Percentiles rank a stretch among this genome's conserved stretches.
Evolutionary conservation across 306 rosid species (phyloP).

Genomic region (Acacia acuminata): DNA sequence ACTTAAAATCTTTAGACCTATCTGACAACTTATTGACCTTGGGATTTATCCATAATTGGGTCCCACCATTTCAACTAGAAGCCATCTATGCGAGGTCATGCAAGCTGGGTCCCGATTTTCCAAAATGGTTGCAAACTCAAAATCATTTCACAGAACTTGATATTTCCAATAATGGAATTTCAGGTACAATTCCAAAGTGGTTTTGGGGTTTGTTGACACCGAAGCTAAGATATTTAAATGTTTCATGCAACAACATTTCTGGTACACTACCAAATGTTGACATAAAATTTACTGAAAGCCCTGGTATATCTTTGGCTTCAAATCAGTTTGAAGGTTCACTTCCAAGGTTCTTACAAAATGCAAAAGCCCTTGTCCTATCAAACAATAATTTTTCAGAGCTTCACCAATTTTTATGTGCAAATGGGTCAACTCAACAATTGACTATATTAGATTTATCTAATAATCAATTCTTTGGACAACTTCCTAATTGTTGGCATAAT

Average conservation of each 20-base stretch:
- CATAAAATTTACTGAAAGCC: not conserved
- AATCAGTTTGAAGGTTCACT: constrained; percentile 14
- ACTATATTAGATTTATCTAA: not conserved
- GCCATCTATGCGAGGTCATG: too few relatives aligned
- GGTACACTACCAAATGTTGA: not conserved
- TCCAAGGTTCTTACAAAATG: not conserved
- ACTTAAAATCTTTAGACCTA: too few relatives aligned
- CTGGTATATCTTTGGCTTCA: not conserved
- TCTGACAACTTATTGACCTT: too few relatives aligned
- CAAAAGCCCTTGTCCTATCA: not conserved
- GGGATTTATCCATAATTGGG: too few relatives aligned
- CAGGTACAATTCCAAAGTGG: too few relatives aligned
- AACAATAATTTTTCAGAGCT: not conserved
- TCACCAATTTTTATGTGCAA: not conserved
- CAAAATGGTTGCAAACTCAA: too few relatives aligned
- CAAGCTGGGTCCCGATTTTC: too few relatives aligned
- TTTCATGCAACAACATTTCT: not conserved
- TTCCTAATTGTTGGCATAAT: constrained; percentile 3
- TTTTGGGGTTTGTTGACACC: not conserved
- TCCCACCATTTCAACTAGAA: too few relatives aligned
- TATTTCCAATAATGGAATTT: too few relatives aligned
- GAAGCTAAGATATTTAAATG: fast-evolving
- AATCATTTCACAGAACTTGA: too few relatives aligned
- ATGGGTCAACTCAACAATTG: not conserved
- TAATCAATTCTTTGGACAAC: not conserved